phyloP scores from a whole-genome alignment of 2,329 filamentous ascomycete genomes.

The Calonectria fujianensis region DNA sequence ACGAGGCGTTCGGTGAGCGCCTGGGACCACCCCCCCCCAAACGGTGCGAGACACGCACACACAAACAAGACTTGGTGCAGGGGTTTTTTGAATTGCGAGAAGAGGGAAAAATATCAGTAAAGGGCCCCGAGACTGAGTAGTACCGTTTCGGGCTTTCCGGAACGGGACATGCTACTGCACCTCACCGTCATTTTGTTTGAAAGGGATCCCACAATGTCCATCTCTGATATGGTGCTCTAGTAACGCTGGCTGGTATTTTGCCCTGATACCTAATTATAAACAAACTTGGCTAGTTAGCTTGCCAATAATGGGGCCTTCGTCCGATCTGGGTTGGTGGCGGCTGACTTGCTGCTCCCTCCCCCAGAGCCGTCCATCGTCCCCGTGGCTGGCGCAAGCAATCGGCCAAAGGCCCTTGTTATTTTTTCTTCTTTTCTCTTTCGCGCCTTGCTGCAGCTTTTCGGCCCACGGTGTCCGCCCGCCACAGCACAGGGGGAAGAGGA shows the following conservation, averaged over 20 bases:
- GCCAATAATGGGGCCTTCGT: background rate
- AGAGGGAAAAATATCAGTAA: background rate
- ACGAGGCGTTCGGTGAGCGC: background rate
- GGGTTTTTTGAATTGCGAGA: background rate
- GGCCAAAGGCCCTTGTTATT: no score
- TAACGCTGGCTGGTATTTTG: background rate
- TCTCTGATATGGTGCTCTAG: background rate
- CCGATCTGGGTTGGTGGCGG: background rate
- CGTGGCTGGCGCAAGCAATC: slow-evolving; percentile 3
- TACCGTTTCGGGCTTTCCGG: slow-evolving; percentile 21
- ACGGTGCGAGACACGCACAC: background rate
- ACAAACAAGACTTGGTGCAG: background rate
- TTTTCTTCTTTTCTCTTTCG: background rate
- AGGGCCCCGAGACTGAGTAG: background rate
- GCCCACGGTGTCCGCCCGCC: background rate
- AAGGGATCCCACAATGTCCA: background rate
- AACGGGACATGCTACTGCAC: slow-evolving; percentile 10
- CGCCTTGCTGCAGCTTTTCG: background rate
- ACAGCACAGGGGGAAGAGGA: background rate
- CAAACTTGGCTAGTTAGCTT: background rate
- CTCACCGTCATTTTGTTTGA: slow-evolving; percentile 25
- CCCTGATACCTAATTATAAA: slow-evolving; percentile 1
- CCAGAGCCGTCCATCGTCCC: slow-evolving; percentile 1
- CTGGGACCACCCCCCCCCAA: background rate
- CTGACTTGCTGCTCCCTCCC: background rate